Base-by-base conservation (phyloP, 257 asterid species). In the Penstemon barbatus region DNA sequence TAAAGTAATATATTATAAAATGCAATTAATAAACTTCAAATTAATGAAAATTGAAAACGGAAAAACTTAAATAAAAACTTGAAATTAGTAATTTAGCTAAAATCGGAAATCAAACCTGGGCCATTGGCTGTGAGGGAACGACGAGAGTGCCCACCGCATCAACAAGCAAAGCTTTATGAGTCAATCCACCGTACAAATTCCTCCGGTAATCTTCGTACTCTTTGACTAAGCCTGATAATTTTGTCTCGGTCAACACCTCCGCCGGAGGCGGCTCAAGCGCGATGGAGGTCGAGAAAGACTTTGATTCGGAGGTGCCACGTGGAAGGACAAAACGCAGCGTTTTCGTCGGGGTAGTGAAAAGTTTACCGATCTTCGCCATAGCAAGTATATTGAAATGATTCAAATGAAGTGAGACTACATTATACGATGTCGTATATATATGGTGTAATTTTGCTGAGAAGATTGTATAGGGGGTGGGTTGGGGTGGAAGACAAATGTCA, bases 71-170 rank as follows among this genome's bases (percentile, higher is more conserved):
- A 25, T 25, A 25, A 25, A 25, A 0, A 25, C 33, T 25, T 25
- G 33, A 25, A 25, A 25, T 25, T 25, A 25, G 13, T 19, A 57
- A 70, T 46, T 4, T 6, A 7, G 12, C 11, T 46, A 4, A 25
- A 56, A 19, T 56, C 49, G 57, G 18, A 57, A 73, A 19, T 25
- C 33, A 25, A 63, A 91, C 97, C 99, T 94, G 97, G 36, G 99
- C 99, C 99, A 86, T 91, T 53, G 97, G 99, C 72, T 94, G 99
- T 63, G 99, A 89, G 2, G 97, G 99, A 67, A 82, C 75, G 72
- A 94, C 83, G 43, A 94, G 97, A 54, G 99, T 94, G 46, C 99
- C 99, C 39, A 87, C 99, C 8, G 96, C 99, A 71, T 94, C 99
- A 69, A 94, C 99, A 42, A 94, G 88, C 33, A 94, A 79, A 65